These are phyloP conservation scores for Calycina herbarum DNA, from an alignment of 2,329 filamentous ascomycete genomes.

Conservation along the genomic window DNA sequence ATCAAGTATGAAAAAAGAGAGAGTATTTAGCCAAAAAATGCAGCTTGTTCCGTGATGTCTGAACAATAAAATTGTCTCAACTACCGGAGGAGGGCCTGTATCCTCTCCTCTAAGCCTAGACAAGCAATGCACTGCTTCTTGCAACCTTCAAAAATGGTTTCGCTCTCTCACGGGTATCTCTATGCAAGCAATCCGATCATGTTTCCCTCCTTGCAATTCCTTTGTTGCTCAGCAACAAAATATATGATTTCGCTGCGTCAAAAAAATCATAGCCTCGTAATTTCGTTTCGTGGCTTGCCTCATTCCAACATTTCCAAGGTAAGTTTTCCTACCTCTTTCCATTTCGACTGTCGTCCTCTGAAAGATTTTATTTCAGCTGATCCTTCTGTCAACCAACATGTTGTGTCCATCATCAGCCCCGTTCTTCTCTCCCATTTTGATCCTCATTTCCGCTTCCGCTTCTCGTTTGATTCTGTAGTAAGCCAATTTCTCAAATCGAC, in stretches of 20 bases:
- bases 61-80: background rate
- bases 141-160: background rate
- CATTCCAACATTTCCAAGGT: constrained; percentile 8
- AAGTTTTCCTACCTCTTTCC: background rate
- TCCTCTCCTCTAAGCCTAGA: background rate
- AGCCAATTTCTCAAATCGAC: constrained; percentile 84
- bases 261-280: constrained; percentile 31
- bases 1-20: background rate
- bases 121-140: background rate
- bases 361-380: constrained; percentile 43
- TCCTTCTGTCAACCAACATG: constrained; percentile 46
- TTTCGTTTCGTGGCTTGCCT: constrained; percentile 23
- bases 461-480: constrained; percentile 77
- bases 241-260: background rate
- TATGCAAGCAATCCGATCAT: constrained; percentile 14
- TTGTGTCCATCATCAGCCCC: constrained; percentile 23
- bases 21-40: background rate
- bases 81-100: background rate
- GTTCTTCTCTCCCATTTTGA: constrained; percentile 29
- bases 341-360: background rate
- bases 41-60: background rate
- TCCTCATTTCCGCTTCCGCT: constrained; percentile 51
- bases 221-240: constrained; percentile 27
- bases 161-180: constrained; percentile 26
- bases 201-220: constrained; percentile 6